Conservation (phyloP, 202 grass and related monocot genomes). For the Dendrocalamus latiflorus region DNA sequence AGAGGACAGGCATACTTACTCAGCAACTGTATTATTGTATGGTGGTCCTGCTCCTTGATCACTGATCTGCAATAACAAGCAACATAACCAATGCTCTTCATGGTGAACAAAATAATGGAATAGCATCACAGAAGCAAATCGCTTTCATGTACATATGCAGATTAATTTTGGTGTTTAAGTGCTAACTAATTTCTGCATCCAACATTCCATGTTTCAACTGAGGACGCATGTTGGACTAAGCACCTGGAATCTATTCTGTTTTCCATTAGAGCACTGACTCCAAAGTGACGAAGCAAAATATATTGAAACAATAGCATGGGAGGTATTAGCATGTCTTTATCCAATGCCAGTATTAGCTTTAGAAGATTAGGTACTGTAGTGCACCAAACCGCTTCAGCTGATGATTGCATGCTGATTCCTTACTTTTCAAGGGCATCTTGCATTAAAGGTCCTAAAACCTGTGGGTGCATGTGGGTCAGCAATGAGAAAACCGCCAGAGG, state of each 20-base stretch:
- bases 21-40: conserved; percentile 62
- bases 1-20: conserved; percentile 52
- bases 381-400: not conserved
- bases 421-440: not conserved
- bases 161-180: not conserved
- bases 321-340: conserved; percentile 11
- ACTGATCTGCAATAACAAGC: conserved; percentile 52
- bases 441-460: not conserved
- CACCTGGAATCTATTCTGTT: not conserved
- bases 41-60: conserved; percentile 75
- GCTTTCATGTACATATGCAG: not conserved
- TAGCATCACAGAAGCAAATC: not conserved
- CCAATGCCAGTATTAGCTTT: not conserved
- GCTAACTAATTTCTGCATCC: not conserved
- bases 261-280: not conserved
- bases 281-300: not conserved
- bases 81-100: conserved; percentile 17
- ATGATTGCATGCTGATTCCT: not conserved
- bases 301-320: not conserved
- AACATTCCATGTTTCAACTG: not conserved
- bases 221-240: not conserved
- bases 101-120: conserved; percentile 20
- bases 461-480: not conserved
- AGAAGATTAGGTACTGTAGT: not conserved
- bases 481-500: not conserved